Base-by-base conservation (phyloP, 176 grass and related monocot genomes). In the Musa itinerans region DNA sequence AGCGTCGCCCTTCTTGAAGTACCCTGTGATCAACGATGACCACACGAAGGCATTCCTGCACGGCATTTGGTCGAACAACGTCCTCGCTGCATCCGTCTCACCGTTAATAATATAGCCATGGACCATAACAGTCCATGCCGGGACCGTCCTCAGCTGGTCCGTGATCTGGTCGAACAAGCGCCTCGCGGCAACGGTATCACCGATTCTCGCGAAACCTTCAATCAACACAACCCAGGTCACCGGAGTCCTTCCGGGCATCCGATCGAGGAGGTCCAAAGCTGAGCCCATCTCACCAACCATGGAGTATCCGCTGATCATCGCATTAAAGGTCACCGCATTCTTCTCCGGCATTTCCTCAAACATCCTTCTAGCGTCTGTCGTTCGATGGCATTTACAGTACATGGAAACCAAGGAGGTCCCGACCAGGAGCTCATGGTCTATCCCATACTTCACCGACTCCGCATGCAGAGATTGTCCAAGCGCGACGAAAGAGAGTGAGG, bases 11-110 rank as follows among this genome's bases (percentile, higher is more conserved):
- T 72, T 82, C 69, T 86, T 90, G 71, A 88, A 95, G 84, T 90
- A 90, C 0, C 88, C 88, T 1, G 81, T 84, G 84, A 92, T 78
- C 86, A 92, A 82, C 11, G 82, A 89, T 16, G 89, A 86, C 90
- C 81, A 92, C 14, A 82, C 90, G 9, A 89, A 92, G 19, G 58
- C 82, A 56, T 86, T 92, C 81, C 83, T 75, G 7, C 19, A 43
- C 0, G 84, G 86, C 90, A 92, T 92, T 23, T 25, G 50, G 20
- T 89, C 76, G n/a, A 92, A 92, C 79, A 92, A 6, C 61, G 86
- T 76, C 73, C 81, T 82, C 12, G 90, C 90, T 1, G 63, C 22
- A 53, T 84, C 79, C 84, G 86, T 89, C 0, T 86, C 86, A 11
- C 84, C 81, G 12, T 24, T 43, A 5, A 59, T 53, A 14, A 78